A percentile compares a stretch with the other conserved stretches of the same genome.
phyloP scores from a whole-genome alignment of 2,329 filamentous ascomycete genomes.

The Ophiocordyceps camponoti-floridani region DNA sequence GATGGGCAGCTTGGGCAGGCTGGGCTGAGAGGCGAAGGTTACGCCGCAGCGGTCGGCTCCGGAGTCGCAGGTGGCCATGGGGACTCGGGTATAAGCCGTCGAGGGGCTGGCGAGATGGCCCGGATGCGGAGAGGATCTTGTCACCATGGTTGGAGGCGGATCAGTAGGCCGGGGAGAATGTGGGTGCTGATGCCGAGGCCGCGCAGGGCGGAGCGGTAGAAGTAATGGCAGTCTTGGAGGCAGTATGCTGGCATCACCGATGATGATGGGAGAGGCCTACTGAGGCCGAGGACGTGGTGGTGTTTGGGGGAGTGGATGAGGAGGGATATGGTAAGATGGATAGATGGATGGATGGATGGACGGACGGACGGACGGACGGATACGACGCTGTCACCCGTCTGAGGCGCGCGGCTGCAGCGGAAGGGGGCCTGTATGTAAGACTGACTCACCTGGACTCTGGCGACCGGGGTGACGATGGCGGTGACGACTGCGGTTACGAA shows the following conservation, averaged over 20 bases:
- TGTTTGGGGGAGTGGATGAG: no score
- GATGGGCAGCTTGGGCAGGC: conserved; percentile 80
- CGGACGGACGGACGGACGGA: no score
- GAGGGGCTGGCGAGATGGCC: conserved; percentile 5
- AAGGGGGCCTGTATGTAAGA: no score
- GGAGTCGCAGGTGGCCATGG: conserved; percentile 34
- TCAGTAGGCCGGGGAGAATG: conserved; percentile 56
- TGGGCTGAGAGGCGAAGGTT: conserved; percentile 80
- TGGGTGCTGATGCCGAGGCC: conserved; percentile 66
- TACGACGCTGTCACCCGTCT: no score
- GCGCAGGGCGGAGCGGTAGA: conserved; percentile 78
- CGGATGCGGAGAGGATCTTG: neutral
- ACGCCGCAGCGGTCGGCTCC: conserved; percentile 42
- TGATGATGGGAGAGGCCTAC: no score
- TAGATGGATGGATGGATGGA: no score
- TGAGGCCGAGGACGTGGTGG: no score
- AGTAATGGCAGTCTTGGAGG: conserved; percentile 80
- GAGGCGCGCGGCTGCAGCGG: no score
- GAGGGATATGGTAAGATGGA: no score
- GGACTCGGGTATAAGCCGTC: conserved; percentile 21
- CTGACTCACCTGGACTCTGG: no score
- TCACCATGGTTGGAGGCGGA: neutral
- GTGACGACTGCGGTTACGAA: no score
- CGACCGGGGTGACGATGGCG: no score
- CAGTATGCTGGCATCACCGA: conserved; percentile 63